A percentile compares a stretch with the other conserved stretches of the same genome.
phyloP scores from a whole-genome alignment of 2,329 filamentous ascomycete genomes.

The Stemphylium lycopersici region DNA sequence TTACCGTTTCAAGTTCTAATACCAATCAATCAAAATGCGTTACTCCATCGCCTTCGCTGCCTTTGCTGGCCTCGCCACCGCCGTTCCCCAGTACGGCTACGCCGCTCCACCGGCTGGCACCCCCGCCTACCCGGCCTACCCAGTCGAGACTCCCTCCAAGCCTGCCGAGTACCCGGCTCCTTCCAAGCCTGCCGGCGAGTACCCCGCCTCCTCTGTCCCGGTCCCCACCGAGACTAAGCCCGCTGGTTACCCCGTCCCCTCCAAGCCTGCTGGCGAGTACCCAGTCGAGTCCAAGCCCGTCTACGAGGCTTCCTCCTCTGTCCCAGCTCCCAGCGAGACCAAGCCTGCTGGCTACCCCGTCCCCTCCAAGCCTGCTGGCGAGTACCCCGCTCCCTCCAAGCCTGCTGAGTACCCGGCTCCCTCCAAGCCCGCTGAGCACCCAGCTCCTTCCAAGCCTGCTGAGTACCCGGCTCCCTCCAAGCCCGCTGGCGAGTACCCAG shows the following conservation, averaged over 20 bases:
- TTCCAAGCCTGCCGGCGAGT: slow-evolving; percentile 10
- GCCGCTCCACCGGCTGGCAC: slow-evolving; percentile 26
- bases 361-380: background rate
- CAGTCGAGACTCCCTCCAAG: slow-evolving; percentile 4
- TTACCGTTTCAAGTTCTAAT: slow-evolving; percentile 32
- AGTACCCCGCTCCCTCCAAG: too few relatives aligned
- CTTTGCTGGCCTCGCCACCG: slow-evolving; percentile 40
- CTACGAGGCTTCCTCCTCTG: background rate
- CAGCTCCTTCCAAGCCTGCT: too few relatives aligned
- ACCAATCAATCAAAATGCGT: slow-evolving; percentile 50
- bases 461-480: too few relatives aligned
- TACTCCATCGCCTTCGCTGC: slow-evolving; percentile 44
- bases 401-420: too few relatives aligned
- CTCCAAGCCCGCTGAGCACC: background rate
- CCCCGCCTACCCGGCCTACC: slow-evolving; percentile 13
- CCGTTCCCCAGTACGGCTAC: slow-evolving; percentile 38
- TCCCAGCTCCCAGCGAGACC: background rate
- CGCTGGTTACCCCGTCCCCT: too few relatives aligned
- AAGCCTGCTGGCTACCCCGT: background rate
- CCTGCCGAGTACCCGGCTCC: slow-evolving; percentile 16
- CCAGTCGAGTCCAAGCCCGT: slow-evolving; percentile 15
- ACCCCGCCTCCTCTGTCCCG: slow-evolving; percentile 5
- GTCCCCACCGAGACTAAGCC: background rate
- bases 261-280: slow-evolving; percentile 9
- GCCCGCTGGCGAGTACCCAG: background rate